These are phyloP conservation scores for Colletotrichum sp. DNA, from an alignment of 2,329 filamentous ascomycete genomes.

Conservation along the genomic window DNA sequence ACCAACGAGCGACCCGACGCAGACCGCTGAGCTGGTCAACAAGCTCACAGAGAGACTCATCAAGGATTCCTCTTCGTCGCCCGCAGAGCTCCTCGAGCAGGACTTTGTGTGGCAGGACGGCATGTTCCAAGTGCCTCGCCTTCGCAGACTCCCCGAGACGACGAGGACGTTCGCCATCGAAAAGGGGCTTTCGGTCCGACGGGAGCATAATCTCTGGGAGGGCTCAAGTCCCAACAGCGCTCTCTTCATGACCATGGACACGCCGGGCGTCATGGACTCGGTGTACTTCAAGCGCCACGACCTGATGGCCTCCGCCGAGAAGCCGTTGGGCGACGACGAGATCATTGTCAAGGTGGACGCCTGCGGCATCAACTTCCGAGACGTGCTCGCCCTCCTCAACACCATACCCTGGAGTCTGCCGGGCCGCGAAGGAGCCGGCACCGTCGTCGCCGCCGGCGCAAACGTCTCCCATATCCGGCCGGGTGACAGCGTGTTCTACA, in stretches of 20 bases:
- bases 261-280: neutral
- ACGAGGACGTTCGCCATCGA: neutral
- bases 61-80: neutral
- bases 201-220: neutral
- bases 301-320: neutral
- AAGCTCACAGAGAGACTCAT: neutral
- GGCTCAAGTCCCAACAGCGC: neutral
- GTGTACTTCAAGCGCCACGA: neutral
- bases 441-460: neutral
- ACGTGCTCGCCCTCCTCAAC: neutral
- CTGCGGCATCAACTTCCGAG: neutral
- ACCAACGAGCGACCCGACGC: neutral
- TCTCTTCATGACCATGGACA: neutral
- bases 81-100: neutral
- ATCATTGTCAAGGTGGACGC: neutral
- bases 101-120: neutral
- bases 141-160: neutral
- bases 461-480: neutral
- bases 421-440: neutral
- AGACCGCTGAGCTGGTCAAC: neutral
- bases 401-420: neutral
- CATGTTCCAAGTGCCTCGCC: neutral
- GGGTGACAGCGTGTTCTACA: neutral
- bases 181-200: neutral
- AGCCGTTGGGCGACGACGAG: neutral